Evolutionary conservation across 306 rosid species (phyloP), one percentile per base, ranked within the genome.

Genomic region (Clitoria ternatea): DNA sequence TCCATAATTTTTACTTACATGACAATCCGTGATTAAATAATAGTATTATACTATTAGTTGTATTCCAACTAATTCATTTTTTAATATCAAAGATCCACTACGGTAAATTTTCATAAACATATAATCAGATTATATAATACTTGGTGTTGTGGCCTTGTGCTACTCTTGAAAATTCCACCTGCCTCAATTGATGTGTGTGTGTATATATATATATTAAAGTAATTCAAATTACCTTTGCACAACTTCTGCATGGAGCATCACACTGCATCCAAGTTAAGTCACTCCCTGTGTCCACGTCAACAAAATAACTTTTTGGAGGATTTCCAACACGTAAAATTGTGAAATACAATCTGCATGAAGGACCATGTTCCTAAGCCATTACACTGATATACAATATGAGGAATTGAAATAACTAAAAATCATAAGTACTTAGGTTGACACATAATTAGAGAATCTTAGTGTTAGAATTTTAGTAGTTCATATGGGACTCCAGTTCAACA

Each of bases 251-350:
- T 9, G 97, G 97, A 52, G 97, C 97, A 52, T 90, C 95, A 78
- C 97, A 90, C 37, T 90, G 97, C 32, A 90, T 78, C 96, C 97
- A 90, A 7, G 96, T 86, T 61, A 90, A 81, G 81, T 90, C 97
- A 81, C 97, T 90, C 45, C 97, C 97, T 5, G 97, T 90, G 70
- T 90, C 95, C 54, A 90, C 79, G 18, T 90, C 97, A 72, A 90
- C 81, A 77, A 82, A 84, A 83, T 88, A 90, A 47, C 83, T 86
- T 61, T 81, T 88, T 23, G 92, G 92, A 77, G 95, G 97, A 73
- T 80, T 76, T 67, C 97, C 97, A 33, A 88, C 89, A 22, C 57
- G 84, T 7, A 88, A 59, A 44, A 75, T 36, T 7, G 97, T 88
- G 80, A 81, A 90, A 74, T 90, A 90, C 82, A 88, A 83, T 52